Evolutionary conservation across 1,139 yeast genomes (phyloP).

Genomic region (Taiozyma sp.): DNA sequence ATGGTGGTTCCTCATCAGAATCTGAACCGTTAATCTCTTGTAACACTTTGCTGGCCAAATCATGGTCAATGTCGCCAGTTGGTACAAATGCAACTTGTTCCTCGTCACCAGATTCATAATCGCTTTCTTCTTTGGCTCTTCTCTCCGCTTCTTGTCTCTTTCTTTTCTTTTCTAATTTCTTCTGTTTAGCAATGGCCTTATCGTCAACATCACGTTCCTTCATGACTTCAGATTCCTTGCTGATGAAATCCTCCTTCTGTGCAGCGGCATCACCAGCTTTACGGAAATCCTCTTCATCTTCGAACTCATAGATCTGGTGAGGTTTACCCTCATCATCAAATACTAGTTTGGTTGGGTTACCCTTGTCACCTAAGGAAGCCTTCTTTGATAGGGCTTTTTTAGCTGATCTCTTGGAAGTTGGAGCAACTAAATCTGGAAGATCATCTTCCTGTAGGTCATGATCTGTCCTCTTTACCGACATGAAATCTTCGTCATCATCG

Average conservation of each 20-base stretch:
- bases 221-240: constrained; percentile 67
- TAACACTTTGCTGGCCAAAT: constrained; percentile 14
- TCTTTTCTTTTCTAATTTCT: constrained; percentile 85
- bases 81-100: constrained; percentile 26
- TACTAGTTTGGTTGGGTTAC: constrained; percentile 71
- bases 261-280: constrained; percentile 67
- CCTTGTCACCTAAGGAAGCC: constrained; percentile 57
- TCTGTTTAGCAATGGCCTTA: constrained; percentile 75
- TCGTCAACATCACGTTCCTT: constrained; percentile 68
- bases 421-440: constrained; percentile 52
- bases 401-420: constrained; percentile 82
- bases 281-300: constrained; percentile 83
- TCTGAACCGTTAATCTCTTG: constrained; percentile 29
- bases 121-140: constrained; percentile 40
- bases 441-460: constrained; percentile 66
- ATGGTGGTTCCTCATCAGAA: constrained; percentile 38
- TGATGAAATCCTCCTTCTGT: constrained; percentile 66
- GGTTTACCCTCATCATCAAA: constrained; percentile 95
- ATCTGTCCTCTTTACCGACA: constrained; percentile 73
- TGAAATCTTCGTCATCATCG: constrained; percentile 73
- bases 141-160: constrained; percentile 78
- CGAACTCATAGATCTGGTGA: constrained; percentile 86
- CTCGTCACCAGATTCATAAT: constrained; percentile 24
- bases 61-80: constrained; percentile 13
- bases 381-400: constrained; percentile 89